phyloP scores from a whole-genome alignment of 441 rosid species.

The Euphorbia corollata region DNA sequence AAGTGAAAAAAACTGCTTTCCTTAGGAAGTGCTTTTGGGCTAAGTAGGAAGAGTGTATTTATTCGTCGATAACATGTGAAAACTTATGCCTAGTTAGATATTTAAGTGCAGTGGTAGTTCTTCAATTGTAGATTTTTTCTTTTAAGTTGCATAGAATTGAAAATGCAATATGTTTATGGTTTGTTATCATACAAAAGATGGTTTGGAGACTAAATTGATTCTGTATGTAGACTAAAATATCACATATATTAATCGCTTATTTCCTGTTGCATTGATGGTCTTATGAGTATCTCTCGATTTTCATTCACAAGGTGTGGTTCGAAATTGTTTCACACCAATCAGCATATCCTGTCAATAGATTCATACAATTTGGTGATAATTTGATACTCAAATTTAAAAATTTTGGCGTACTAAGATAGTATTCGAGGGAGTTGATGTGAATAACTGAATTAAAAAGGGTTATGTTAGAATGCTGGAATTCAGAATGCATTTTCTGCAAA shows the following conservation, averaged over 20 bases:
- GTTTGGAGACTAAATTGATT: constrained; percentile 2
- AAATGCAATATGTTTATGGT: background rate
- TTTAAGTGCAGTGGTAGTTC: too few relatives aligned
- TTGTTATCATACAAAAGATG: background rate
- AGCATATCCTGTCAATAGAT: background rate
- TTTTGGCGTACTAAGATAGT: background rate
- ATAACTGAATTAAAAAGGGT: background rate
- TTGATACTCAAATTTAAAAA: constrained; percentile 9
- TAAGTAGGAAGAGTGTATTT: too few relatives aligned
- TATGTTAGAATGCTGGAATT: background rate
- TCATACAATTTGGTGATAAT: background rate
- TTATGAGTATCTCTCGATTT: background rate
- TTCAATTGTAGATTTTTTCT: too few relatives aligned
- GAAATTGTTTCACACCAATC: background rate
- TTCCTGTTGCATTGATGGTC: background rate
- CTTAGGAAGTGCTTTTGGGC: too few relatives aligned
- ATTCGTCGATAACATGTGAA: too few relatives aligned
- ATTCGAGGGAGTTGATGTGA: background rate
- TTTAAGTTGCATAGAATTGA: background rate
- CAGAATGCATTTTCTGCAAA: background rate
- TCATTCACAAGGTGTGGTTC: background rate
- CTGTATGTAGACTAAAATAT: background rate
- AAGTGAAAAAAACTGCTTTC: too few relatives aligned
- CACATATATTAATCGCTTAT: background rate
- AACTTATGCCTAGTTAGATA: too few relatives aligned